Conservation (phyloP, 345 rosid genomes). For the Sonneratia caseolaris region DNA sequence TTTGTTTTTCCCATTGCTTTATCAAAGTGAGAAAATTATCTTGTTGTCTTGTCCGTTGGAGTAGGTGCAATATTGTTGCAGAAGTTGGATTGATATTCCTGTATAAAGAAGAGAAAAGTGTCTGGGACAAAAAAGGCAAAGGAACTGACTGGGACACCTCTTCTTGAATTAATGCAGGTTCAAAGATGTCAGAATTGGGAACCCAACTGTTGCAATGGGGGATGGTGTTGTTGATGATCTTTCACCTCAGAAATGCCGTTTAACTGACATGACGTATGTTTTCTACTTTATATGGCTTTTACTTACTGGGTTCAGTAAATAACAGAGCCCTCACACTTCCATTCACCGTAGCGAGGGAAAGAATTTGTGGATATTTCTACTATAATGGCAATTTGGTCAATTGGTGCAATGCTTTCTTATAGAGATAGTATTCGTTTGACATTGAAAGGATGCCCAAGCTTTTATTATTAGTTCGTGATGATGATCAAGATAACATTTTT, state of each 20-base stretch:
- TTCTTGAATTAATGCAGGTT: constrained; percentile 39
- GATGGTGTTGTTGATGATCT: constrained; percentile 25
- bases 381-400: neutral
- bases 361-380: too few species aligned
- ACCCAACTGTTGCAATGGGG: constrained; percentile 31
- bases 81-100: neutral
- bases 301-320: neutral
- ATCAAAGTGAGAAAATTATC: neutral
- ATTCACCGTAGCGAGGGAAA: neutral
- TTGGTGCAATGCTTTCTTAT: neutral
- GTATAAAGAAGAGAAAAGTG: neutral
- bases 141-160: neutral
- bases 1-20: neutral
- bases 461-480: neutral
- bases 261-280: constrained; percentile 70
- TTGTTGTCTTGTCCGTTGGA: neutral
- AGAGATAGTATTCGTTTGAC: neutral
- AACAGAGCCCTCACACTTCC: neutral
- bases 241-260: constrained; percentile 70
- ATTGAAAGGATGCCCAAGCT: neutral
- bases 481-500: neutral
- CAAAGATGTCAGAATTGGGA: constrained; percentile 57
- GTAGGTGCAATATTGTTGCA: neutral
- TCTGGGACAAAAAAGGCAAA: neutral
- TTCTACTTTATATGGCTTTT: neutral